Percentiles rank a stretch among this genome's conserved stretches.
Evolutionary conservation across 2,329 filamentous ascomycete genomes (phyloP).

Genomic region (Pseudonectria buxi): DNA sequence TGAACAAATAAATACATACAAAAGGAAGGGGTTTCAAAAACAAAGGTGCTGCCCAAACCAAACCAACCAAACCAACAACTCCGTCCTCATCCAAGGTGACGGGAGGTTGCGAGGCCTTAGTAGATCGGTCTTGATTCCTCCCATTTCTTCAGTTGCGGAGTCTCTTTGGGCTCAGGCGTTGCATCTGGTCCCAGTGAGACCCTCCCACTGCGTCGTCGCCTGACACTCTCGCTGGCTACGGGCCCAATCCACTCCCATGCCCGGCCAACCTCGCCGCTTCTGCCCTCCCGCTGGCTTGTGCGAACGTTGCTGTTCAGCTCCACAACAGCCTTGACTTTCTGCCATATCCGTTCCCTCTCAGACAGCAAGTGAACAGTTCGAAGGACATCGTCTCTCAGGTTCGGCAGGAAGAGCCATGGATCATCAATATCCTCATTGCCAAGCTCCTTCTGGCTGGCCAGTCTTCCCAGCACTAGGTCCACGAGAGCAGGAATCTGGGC

Average conservation of each 20-base stretch:
- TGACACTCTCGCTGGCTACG: conserved; percentile 36
- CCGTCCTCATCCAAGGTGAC: conserved; percentile 5
- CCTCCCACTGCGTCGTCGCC: conserved; percentile 46
- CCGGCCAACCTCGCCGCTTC: conserved; percentile 57
- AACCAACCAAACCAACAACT: too few relatives aligned
- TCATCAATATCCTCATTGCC: conserved; percentile 63
- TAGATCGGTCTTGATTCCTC: conserved; percentile 37
- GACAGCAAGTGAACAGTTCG: conserved; percentile 70
- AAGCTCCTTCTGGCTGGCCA: conserved; percentile 78
- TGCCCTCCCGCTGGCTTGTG: conserved; percentile 61
- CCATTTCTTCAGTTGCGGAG: conserved; percentile 31
- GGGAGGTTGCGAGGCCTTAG: conserved; percentile 18
- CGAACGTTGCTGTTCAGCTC: conserved; percentile 92
- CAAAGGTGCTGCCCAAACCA: conserved; percentile 1
- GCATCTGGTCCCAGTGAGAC: conserved; percentile 39
- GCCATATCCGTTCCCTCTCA: conserved; percentile 77
- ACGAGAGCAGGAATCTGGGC: conserved; percentile 77
- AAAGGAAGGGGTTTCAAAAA: conserved; percentile 8
- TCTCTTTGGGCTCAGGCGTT: conserved; percentile 23
- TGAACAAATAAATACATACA: conserved; percentile 9
- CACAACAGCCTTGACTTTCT: conserved; percentile 72
- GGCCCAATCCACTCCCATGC: conserved; percentile 67
- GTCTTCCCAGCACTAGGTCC: conserved; percentile 71
- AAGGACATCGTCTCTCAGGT: conserved; percentile 85
- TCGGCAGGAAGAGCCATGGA: conserved; percentile 76